Evolutionary conservation across 2,329 filamentous ascomycete species (phyloP).

Genomic region (Diplodia scrobiculata): DNA sequence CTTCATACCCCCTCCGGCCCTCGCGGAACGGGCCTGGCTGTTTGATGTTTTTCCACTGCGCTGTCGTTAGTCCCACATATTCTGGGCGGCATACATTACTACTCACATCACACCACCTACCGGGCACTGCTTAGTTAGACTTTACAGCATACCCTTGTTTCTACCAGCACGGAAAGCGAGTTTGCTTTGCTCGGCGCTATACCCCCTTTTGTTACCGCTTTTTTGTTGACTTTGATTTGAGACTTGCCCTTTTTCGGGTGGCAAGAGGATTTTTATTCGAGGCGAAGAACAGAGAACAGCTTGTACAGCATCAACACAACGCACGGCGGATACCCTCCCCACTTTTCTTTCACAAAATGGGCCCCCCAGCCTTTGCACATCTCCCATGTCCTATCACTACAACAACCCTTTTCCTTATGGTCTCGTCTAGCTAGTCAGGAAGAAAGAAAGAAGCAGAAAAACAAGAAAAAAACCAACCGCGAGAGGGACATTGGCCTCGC

Average conservation of each 20-base stretch:
- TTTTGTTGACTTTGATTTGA: constrained; percentile 23
- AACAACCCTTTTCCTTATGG: constrained; percentile 3
- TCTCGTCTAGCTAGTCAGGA: constrained; percentile 20
- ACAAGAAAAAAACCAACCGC: constrained; percentile 10
- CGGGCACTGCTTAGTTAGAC: constrained; percentile 22
- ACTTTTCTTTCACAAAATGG: constrained; percentile 6
- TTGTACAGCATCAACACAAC: constrained; percentile 19
- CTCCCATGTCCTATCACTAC: constrained; percentile 12
- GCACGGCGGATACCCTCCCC: constrained; percentile 9
- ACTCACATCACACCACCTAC: constrained; percentile 25
- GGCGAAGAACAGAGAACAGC: constrained; percentile 20
- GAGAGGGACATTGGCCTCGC: constrained; percentile 13
- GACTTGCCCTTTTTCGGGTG: constrained; percentile 11
- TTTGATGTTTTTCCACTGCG: constrained; percentile 23
- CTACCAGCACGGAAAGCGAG: constrained; percentile 27
- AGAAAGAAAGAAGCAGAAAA: neutral
- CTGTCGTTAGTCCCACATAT: constrained; percentile 8
- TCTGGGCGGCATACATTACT: constrained; percentile 22
- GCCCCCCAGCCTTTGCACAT: constrained; percentile 11
- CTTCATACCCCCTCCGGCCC: constrained; percentile 29
- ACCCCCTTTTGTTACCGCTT: constrained; percentile 26
- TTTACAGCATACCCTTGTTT: constrained; percentile 25
- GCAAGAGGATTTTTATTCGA: neutral
- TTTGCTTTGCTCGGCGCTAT: constrained; percentile 27
- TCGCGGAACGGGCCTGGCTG: constrained; percentile 22